Conservation (phyloP, 2,329 filamentous ascomycete genomes). For the Verticillium klebahnii region DNA sequence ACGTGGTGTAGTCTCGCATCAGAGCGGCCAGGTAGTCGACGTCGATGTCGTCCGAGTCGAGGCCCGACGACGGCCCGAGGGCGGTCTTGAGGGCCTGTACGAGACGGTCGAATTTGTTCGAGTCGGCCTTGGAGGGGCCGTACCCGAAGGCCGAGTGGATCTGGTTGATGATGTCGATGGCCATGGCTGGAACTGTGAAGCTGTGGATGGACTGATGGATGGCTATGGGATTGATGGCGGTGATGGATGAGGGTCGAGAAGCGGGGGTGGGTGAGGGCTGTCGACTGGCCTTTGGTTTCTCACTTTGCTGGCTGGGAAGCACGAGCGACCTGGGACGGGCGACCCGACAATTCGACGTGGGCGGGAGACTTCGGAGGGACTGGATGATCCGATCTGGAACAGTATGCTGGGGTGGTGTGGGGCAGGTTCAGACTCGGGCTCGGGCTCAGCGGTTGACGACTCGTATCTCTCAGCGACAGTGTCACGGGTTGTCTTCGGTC, state of each 20-base stretch:
- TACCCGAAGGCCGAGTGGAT: constrained; percentile 14
- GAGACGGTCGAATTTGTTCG: constrained; percentile 59
- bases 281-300: neutral
- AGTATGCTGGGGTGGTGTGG: neutral
- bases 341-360: neutral
- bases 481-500: neutral
- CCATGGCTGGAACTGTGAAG: constrained; percentile 21
- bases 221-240: constrained; percentile 1
- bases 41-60: constrained; percentile 78
- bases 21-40: constrained; percentile 63
- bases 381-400: constrained; percentile 10
- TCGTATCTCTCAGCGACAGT: neutral
- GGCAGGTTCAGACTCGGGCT: neutral
- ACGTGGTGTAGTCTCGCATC: constrained; percentile 71
- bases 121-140: constrained; percentile 21
- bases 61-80: constrained; percentile 75
- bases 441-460: neutral
- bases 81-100: constrained; percentile 68
- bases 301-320: neutral
- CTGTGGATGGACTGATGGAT: constrained; percentile 14
- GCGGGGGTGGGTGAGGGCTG: constrained; percentile 7
- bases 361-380: constrained; percentile 7
- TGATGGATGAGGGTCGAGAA: constrained; percentile 1
- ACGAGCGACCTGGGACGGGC: neutral
- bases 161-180: constrained; percentile 26